phyloP scores from a whole-genome alignment of 73 alveolate species.

The Paraurostyla sp. region DNA sequence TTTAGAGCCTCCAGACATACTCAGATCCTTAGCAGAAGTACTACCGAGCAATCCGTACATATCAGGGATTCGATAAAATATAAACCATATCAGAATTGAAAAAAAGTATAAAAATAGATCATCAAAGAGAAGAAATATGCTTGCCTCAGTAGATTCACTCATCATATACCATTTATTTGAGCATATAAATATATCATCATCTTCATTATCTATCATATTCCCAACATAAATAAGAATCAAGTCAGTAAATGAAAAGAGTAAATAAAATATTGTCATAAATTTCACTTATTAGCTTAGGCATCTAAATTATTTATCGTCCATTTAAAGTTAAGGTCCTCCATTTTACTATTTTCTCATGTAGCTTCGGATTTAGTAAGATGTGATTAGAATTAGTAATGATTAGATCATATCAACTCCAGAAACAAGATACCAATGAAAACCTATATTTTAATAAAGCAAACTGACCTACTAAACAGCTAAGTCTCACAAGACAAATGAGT shows the following conservation, averaged over 20 bases:
- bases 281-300: background rate
- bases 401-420: constrained; percentile 18
- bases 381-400: background rate
- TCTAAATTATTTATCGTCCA: background rate
- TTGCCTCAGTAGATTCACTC: background rate
- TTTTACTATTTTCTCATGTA: background rate
- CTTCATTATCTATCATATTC: background rate
- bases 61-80: constrained; percentile 8
- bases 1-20: background rate
- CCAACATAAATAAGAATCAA: background rate
- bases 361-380: background rate
- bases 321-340: background rate
- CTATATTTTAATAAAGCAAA: background rate
- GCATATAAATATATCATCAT: background rate
- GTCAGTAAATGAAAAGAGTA: background rate
- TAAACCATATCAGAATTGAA: constrained; percentile 16
- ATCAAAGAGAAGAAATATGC: background rate
- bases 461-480: background rate
- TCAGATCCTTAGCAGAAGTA: background rate
- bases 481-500: background rate
- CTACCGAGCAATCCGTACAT: background rate
- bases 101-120: background rate
- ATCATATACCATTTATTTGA: background rate
- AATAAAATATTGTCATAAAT: background rate
- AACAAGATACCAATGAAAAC: constrained; percentile 17